Evolutionary conservation across 768 basidiomycete species (phyloP).

Genomic region (Tulasnella sp.): DNA sequence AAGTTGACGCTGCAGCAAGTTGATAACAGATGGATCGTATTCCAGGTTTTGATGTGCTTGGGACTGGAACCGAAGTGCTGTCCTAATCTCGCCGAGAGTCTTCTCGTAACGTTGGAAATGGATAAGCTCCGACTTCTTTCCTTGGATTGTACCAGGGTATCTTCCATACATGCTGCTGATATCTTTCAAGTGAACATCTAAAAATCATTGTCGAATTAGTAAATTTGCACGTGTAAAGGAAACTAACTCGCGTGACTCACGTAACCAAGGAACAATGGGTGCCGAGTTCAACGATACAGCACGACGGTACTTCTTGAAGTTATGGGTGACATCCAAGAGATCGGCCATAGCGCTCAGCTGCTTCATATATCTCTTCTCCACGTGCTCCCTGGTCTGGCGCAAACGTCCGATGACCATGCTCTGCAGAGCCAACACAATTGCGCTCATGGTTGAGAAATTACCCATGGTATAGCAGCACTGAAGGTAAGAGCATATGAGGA

Average conservation of each 20-base stretch:
- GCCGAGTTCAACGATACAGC: not conserved
- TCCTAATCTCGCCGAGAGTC: too few relatives aligned
- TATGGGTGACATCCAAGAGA: slow-evolving; percentile 1
- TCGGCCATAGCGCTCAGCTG: not conserved
- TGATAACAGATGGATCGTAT: too few relatives aligned
- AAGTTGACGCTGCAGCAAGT: too few relatives aligned
- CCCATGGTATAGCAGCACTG: not conserved
- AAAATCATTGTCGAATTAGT: not conserved
- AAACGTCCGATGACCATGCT: not conserved
- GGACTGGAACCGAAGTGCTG: too few relatives aligned
- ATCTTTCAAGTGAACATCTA: slow-evolving; percentile 3
- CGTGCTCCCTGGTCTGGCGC: not conserved
- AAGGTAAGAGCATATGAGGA: too few relatives aligned
- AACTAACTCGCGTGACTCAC: not conserved
- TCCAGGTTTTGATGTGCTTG: too few relatives aligned
- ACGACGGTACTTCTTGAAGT: not conserved
- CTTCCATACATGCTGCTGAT: slow-evolving; percentile 1
- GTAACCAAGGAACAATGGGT: not conserved
- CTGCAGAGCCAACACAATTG: not conserved
- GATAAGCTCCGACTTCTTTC: not conserved
- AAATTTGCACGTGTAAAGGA: not conserved
- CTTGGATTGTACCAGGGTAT: not conserved
- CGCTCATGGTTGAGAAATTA: not conserved
- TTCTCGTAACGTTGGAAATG: slow-evolving; percentile 9
- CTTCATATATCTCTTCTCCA: not conserved